Evolutionary conservation across 164 flowering plant genomes (phyloP), one percentile per base, ranked within the genome.

Genomic region (Vitis rupestris): DNA sequence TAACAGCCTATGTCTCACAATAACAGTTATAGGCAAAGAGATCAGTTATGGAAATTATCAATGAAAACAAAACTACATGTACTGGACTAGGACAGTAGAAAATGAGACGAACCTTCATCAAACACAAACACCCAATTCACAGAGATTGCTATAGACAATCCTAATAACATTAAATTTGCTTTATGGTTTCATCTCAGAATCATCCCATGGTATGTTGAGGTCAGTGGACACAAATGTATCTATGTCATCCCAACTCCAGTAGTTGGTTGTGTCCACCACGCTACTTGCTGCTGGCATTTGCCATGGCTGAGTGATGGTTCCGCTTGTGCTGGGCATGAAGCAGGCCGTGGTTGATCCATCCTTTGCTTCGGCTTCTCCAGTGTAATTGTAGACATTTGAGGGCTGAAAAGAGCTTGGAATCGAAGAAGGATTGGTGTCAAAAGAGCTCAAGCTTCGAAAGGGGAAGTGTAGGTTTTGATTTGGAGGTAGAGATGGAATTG

Each of bases 211-310:
- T 2, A 72, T 70, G 61, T 69, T 78, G 47, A 81, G 72, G 78
- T 85, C 88, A 66, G 77, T 69, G 1, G 87, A 75, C 10, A 72
- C 74, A 13, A 86, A 59, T 15, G 76, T 64, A 50, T 82, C 82
- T 8, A 83, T 70, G 53, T 90, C 90, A n/a, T 85, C 88, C 90
- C 89, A 88, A 48, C 63, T 78, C 92, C 90, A 90, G 67, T 69
- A 73, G 61, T 56, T 71, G 11, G 61, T 48, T 64, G 72, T 61
- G 3, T 84, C 85, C 83, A 84, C 59, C 47, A 65, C 63, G 61
- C 15, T 72, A 52, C 57, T 72, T 66, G 78, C 53, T 9, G 11
- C 14, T 9, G 77, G 72, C 15, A 47, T 30, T 16, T 65, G 65
- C 82, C 81, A 80, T 50, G 75, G 75, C 56, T 56, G 64, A 37